Evolutionary conservation across 148 eudicot species (phyloP).

Genomic region (Rhododendron griersonianum): DNA sequence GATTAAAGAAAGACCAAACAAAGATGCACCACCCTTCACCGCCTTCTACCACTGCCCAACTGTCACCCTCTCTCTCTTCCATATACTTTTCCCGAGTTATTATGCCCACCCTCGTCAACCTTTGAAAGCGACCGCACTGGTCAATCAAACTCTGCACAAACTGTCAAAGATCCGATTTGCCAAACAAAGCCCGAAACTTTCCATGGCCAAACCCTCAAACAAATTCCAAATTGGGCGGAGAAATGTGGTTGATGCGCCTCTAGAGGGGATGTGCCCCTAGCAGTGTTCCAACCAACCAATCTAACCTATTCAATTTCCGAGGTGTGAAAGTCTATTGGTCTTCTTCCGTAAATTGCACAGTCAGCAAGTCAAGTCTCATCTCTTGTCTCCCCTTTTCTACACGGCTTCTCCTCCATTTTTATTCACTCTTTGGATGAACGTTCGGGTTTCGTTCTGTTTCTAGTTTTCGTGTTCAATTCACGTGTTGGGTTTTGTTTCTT

Average conservation of each 20-base stretch:
- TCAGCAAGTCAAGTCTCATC: not conserved
- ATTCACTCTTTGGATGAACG: not conserved
- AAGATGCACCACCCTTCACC: too few species aligned
- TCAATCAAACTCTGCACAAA: not conserved
- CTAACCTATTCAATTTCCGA: not conserved
- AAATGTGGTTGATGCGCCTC: too few species aligned
- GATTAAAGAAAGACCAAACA: too few species aligned
- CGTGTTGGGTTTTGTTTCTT: not conserved
- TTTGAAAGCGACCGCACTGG: not conserved
- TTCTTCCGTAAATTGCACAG: not conserved
- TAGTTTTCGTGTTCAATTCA: not conserved
- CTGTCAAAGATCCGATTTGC: not conserved
- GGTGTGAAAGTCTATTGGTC: not conserved
- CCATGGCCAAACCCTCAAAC: not conserved
- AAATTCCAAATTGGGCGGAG: not conserved
- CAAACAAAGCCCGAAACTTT: not conserved
- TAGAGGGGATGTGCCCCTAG: too few species aligned
- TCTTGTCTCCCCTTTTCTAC: not conserved
- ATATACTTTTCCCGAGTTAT: not conserved
- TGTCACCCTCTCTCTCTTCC: not conserved
- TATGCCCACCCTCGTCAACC: not conserved
- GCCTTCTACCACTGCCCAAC: not conserved
- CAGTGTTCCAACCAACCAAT: not conserved
- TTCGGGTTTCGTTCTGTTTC: not conserved
- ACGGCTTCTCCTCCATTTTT: not conserved